Base-by-base conservation (phyloP, 208 protist species). In the Porcisia hertigi region DNA sequence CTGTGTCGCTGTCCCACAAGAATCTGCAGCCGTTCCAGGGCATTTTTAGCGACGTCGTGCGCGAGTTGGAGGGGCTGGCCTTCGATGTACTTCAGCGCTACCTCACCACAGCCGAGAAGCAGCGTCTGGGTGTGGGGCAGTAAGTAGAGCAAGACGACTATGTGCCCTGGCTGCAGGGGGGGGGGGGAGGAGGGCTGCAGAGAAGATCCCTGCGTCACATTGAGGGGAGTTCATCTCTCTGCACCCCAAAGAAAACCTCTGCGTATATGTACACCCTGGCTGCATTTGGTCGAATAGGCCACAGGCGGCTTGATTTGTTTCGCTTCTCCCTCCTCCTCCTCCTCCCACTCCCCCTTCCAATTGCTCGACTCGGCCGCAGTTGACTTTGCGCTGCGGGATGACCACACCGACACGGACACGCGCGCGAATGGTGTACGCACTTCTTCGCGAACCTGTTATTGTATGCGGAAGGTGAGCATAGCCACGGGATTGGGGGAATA, bases 41-140 rank as follows among this genome's bases (percentile, higher is more conserved):
- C 8, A 73, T 93, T 25, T 83, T 87, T n/a, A 41, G 71, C 43
- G 81, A 80, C 66, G 88, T 96, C 55, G 86, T 92, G 12, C 71
- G 76, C 1, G 92, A 96, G 80, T 71, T 96, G 52, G 79, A 86
- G n/a, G 79, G 84, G 53, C 69, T 96, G 39, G 77, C 83, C n/a
- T 72, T 71, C 6, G 73, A 71, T 20, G 82, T 96, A 65, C 76
- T 94, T 41, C 63, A 64, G 9, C 72, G 78, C 41, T 91, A 86
- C 76, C 73, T 94, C 39, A 94, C 92, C 2, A 58, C 58, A 1
- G 69, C 86, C 5, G 92, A 96, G 65, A 92, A 92, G 74, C 88
- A 92, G 67, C 89, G 89, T 3, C 73, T 93, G 16, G 87, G 82
- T 47, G 62, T 96, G 11, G 65, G 9, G 65, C 45, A 70, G 45